Percentiles rank a stretch among this genome's conserved stretches.
Evolutionary conservation across 257 asterid genomes (phyloP).

Genomic region (Nicotiana benthamiana): DNA sequence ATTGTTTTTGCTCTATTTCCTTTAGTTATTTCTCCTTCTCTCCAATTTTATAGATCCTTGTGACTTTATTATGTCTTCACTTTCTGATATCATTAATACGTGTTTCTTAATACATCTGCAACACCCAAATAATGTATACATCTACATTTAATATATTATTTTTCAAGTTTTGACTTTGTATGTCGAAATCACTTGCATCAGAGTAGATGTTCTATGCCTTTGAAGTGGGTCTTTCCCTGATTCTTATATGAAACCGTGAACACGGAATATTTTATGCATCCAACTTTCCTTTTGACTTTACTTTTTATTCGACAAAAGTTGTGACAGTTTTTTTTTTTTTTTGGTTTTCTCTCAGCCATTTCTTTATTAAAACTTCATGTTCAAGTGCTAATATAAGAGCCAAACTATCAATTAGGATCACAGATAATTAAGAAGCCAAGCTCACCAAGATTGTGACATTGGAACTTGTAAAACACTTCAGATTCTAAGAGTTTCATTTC

Average conservation of each 20-base stretch:
- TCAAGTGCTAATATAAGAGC: background rate
- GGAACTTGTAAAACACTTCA: background rate
- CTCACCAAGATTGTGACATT: background rate
- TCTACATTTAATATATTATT: background rate
- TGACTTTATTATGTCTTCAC: slow-evolving; percentile 1
- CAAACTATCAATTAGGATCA: background rate
- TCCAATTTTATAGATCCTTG: background rate
- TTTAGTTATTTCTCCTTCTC: background rate
- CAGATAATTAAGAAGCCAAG: background rate
- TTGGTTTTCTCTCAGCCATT: background rate
- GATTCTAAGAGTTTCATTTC: background rate
- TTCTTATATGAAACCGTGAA: no score
- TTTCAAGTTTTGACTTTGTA: background rate
- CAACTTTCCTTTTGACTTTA: background rate
- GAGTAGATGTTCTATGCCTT: accelerated
- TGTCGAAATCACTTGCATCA: no score
- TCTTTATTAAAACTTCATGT: background rate
- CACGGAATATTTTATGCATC: no score
- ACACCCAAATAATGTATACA: background rate
- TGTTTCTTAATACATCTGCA: background rate
- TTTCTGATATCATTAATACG: background rate
- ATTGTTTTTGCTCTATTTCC: background rate
- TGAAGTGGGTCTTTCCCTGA: no score
- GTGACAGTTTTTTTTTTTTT: background rate
- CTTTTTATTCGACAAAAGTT: background rate